Evolutionary conservation across 305 asterid genomes (phyloP), one percentile per base, ranked within the genome.

Genomic region (Fraxinus xanthoxyloides): DNA sequence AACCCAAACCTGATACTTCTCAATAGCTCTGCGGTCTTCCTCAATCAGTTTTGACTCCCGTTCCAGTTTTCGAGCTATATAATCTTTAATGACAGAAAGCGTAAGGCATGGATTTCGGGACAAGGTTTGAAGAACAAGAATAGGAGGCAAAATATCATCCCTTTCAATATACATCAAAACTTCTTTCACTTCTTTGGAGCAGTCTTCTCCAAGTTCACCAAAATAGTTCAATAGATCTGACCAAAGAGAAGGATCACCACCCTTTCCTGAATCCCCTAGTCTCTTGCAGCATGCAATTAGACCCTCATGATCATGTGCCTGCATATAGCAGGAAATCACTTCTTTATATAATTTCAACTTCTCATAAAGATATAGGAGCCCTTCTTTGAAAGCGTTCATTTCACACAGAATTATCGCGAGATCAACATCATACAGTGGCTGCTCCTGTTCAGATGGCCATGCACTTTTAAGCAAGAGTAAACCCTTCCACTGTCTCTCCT

Each of bases 161-260:
- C 98, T 90, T 87, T 96, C 98, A 79, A 96, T 89, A 80, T 93
- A 93, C 76, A 91, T 78, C 91, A 96, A 85, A 84, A 94, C 94
- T 90, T 96, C 95, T 89, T 90, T 93, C 67, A 94, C 99, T 89
- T 96, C 99, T 87, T 88, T 89, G 77, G 99, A 96, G 92, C 99
- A 96, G 87, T 96, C 98, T 91, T 94, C 98, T 74, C 98, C 99
- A 75, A 94, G 99, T 84, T 94, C 98, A 79, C 99, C 98, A 91
- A 96, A 96, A 87, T 96, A 96, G 84, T 96, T 96, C 77, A 96
- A 91, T 70, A 96, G 82, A 88, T 93, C 98, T 17, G 93, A 98
- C 99, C 99, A 96, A 51, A 96, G 97, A 89, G 94, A 84, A 77
- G 97, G 90, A 77, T 94, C 98, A 5, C 98, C 98, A 32, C 97